Conservation (phyloP, 2,329 filamentous ascomycete genomes). For the Akanthomyces lecanii region DNA sequence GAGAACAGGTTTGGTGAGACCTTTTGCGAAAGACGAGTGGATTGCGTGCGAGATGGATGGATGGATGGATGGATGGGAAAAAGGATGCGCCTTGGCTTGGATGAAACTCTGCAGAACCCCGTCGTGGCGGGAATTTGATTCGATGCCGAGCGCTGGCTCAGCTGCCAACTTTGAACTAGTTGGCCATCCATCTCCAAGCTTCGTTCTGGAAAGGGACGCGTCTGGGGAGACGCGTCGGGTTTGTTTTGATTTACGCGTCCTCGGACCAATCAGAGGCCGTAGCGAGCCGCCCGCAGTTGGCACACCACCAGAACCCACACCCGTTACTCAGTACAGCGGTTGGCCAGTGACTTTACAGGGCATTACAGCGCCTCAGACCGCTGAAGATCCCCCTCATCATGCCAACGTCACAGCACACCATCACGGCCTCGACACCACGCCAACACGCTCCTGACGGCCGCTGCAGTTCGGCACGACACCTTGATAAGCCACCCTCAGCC, state of each 20-base stretch:
- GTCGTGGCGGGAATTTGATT: constrained; percentile 9
- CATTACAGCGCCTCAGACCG: not conserved
- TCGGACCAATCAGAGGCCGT: constrained; percentile 12
- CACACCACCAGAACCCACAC: not conserved
- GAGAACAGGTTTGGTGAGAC: constrained; percentile 1
- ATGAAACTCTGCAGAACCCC: constrained; percentile 7
- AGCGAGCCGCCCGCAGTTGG: constrained; percentile 5
- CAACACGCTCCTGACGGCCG: not conserved
- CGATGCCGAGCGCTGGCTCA: not conserved
- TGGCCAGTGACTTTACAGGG: not conserved
- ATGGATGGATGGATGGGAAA: not conserved
- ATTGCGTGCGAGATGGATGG: not conserved
- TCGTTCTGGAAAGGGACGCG: not conserved
- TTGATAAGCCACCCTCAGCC: not conserved
- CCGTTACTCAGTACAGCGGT: not conserved
- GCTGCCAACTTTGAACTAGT: not conserved
- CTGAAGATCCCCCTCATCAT: not conserved
- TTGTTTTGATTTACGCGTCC: constrained; percentile 16
- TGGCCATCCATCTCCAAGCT: not conserved
- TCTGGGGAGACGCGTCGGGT: constrained; percentile 17
- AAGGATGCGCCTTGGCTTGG: not conserved
- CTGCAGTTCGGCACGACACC: too few relatives aligned
- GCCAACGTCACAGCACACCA: not conserved
- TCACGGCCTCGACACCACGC: not conserved
- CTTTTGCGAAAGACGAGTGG: not conserved